phyloP scores from a whole-genome alignment of 1,284 basidiomycete species.

The Apiotrichum montevideense region DNA sequence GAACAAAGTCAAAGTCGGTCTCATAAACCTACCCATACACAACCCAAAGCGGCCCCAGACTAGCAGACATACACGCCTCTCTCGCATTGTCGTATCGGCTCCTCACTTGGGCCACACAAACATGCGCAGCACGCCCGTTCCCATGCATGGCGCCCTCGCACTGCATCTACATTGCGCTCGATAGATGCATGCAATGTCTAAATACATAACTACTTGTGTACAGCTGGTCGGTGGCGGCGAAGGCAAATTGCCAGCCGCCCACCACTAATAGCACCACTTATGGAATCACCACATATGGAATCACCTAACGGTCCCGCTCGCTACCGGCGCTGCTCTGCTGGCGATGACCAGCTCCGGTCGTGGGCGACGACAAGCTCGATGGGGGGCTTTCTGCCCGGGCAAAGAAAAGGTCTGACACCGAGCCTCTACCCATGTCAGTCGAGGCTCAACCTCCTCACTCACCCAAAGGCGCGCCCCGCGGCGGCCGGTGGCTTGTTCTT shows the following conservation, averaged over 20 bases:
- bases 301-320: background rate
- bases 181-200: background rate
- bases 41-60: too few species aligned
- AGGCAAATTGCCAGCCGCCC: background rate
- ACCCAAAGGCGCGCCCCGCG: background rate
- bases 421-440: conserved; percentile 19
- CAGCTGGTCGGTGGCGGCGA: background rate
- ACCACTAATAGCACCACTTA: too few species aligned
- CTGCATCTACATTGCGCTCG: background rate
- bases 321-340: background rate
- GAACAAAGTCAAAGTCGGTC: too few species aligned
- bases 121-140: too few species aligned
- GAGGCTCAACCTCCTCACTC: background rate
- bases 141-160: too few species aligned
- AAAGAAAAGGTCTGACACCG: conserved; percentile 40
- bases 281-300: background rate
- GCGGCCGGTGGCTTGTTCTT: conserved; percentile 32
- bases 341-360: background rate
- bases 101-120: too few species aligned
- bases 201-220: background rate
- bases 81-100: too few species aligned
- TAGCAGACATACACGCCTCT: too few species aligned
- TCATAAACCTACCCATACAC: too few species aligned
- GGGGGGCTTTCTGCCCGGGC: conserved; percentile 19
- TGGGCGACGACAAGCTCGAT: background rate